Percentiles rank a stretch among this genome's conserved stretches.
phyloP scores from a whole-genome alignment of 768 basidiomycete species.

The Cystobasidium tubakii region DNA sequence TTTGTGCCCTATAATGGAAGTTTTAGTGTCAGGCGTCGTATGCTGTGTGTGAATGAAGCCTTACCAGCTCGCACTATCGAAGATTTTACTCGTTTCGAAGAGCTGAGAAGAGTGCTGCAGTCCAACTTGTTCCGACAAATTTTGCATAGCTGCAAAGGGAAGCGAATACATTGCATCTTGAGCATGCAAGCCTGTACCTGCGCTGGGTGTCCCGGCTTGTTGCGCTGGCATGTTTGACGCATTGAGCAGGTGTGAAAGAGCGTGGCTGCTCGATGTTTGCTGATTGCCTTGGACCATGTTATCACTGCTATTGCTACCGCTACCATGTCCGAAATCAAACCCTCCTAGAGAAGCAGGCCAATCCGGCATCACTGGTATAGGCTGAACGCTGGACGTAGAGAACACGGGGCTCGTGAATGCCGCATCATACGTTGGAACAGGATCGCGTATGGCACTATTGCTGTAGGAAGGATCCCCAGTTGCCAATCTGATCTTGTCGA shows the following conservation, averaged over 20 bases:
- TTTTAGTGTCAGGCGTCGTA: neutral
- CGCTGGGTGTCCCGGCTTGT: neutral
- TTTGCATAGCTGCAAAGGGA: conserved; percentile 8
- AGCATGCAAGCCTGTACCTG: neutral
- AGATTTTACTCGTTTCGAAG: conserved; percentile 12
- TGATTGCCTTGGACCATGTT: neutral
- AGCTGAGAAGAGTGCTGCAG: neutral
- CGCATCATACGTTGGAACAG: neutral
- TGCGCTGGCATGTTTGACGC: neutral
- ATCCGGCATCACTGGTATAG: neutral
- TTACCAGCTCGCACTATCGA: conserved; percentile 23
- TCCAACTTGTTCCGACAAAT: conserved; percentile 9
- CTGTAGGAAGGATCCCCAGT: neutral
- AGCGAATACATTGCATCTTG: neutral
- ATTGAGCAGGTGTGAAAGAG: neutral
- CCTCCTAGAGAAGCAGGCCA: neutral
- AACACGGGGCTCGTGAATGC: neutral
- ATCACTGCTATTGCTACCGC: neutral
- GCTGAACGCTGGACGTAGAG: neutral
- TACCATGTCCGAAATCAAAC: neutral
- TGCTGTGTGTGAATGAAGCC: neutral
- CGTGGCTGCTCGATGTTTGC: conserved; percentile 2
- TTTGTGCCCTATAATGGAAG: conserved; percentile 9
- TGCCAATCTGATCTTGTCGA: neutral
- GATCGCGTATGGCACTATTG: neutral